phyloP scores from a whole-genome alignment of 495 filamentous ascomycete species.

The Letharia columbiana region DNA sequence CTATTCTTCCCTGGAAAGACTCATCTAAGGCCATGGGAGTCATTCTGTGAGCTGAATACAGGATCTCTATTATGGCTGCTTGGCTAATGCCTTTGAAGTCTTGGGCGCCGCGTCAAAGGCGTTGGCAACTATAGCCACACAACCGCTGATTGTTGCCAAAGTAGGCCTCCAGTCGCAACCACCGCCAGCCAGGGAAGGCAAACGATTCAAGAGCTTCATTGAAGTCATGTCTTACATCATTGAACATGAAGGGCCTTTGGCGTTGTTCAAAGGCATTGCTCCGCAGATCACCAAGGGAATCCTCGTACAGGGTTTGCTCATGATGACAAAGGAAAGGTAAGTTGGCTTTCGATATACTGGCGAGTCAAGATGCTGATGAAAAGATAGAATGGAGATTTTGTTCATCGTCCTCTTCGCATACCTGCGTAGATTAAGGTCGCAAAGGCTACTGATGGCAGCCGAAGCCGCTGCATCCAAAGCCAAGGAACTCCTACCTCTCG shows the following conservation, averaged over 20 bases:
- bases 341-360: slow-evolving; percentile 27
- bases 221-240: slow-evolving; percentile 94
- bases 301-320: slow-evolving; percentile 86
- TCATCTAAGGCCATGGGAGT: slow-evolving; percentile 75
- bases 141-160: slow-evolving; percentile 96
- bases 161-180: slow-evolving; percentile 91
- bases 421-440: slow-evolving; percentile 56
- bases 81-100: slow-evolving; percentile 40
- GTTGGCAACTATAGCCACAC: slow-evolving; percentile 83
- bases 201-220: slow-evolving; percentile 87
- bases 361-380: slow-evolving; percentile 28
- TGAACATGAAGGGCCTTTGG: slow-evolving; percentile 70
- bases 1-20: slow-evolving; percentile 67
- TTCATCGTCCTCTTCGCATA: slow-evolving; percentile 85
- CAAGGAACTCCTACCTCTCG: slow-evolving; percentile 15
- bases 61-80: background rate
- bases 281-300: slow-evolving; percentile 91
- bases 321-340: slow-evolving; percentile 99
- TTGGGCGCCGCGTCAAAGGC: slow-evolving; percentile 91
- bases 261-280: slow-evolving; percentile 93
- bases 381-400: slow-evolving; percentile 69
- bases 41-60: slow-evolving; percentile 62
- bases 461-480: slow-evolving; percentile 28
- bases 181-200: slow-evolving; percentile 72
- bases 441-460: slow-evolving; percentile 62